Conservation (phyloP, 495 filamentous ascomycete species). For the Tuber microsphaerosporum region DNA sequence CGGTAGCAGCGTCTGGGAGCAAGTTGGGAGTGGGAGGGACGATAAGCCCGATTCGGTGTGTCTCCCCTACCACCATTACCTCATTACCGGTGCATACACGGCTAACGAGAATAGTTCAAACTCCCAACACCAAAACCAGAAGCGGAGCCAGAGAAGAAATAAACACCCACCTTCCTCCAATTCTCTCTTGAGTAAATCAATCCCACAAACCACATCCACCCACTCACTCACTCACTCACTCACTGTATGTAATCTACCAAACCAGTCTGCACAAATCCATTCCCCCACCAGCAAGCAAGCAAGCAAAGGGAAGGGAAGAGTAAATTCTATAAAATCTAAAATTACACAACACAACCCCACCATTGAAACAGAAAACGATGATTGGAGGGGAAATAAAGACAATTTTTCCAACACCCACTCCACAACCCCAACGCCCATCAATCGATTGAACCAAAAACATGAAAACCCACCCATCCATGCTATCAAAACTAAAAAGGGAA, state of each 20-base stretch:
- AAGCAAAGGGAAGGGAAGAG: background rate
- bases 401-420: background rate
- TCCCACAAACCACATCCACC: background rate
- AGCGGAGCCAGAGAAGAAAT: conserved; percentile 85
- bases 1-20: conserved; percentile 76
- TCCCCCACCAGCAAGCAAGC: background rate
- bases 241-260: background rate
- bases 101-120: conserved; percentile 57
- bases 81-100: conserved; percentile 18
- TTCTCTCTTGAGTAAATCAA: background rate
- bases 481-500: background rate
- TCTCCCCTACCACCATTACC: conserved; percentile 22
- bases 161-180: conserved; percentile 37
- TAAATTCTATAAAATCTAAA: background rate
- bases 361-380: background rate
- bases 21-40: conserved; percentile 74
- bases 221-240: background rate
- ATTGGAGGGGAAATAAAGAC: background rate
- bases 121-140: conserved; percentile 87
- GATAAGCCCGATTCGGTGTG: conserved; percentile 67
- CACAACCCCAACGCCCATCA: background rate
- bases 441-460: background rate
- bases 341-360: background rate
- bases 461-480: background rate
- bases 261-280: background rate